A percentile compares a stretch with the other conserved stretches of the same genome.
These are phyloP conservation scores for Discostella stelligeroides DNA, from an alignment of 108 stramenopile species.

Conservation along the genomic window DNA sequence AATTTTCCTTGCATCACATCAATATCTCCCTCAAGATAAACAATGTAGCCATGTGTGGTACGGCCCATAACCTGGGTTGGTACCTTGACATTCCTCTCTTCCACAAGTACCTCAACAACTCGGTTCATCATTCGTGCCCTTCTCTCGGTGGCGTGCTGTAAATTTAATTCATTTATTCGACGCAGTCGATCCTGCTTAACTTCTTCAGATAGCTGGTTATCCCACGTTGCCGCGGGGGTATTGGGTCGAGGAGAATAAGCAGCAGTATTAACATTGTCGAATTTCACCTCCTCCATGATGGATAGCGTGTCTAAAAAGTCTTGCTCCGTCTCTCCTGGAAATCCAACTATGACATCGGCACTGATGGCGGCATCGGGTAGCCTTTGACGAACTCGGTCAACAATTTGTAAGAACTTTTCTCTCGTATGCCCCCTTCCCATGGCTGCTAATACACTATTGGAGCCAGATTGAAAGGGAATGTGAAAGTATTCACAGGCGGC, in stretches of 20 bases:
- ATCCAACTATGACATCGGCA: slow-evolving; percentile 93
- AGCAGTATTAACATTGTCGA: slow-evolving; percentile 83
- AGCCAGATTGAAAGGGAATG: slow-evolving; percentile 94
- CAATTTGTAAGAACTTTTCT: slow-evolving; percentile 90
- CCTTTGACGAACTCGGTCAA: slow-evolving; percentile 82
- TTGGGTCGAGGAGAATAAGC: slow-evolving; percentile 89
- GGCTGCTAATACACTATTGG: slow-evolving; percentile 78
- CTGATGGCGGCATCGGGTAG: slow-evolving; percentile 95
- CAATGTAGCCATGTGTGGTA: slow-evolving; percentile 90
- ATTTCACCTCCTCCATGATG: slow-evolving; percentile 90
- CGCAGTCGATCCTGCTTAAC: slow-evolving; percentile 87
- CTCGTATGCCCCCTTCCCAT: slow-evolving; percentile 97
- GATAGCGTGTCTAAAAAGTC: slow-evolving; percentile 90
- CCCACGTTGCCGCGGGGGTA: slow-evolving; percentile 85
- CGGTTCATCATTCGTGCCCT: slow-evolving; percentile 91
- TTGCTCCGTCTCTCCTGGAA: slow-evolving; percentile 97
- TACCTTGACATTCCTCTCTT: slow-evolving; percentile 90
- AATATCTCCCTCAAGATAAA: slow-evolving; percentile 91
- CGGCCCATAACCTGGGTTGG: slow-evolving; percentile 93
- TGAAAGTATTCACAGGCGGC: slow-evolving; percentile 90
- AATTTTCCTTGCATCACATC: slow-evolving; percentile 85
- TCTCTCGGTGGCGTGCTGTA: slow-evolving; percentile 88
- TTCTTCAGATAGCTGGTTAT: slow-evolving; percentile 81
- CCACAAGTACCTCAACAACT: slow-evolving; percentile 91
- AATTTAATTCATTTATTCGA: slow-evolving; percentile 85